phyloP scores from a whole-genome alignment of 164 flowering plant species.

The Nelumbo lutea region DNA sequence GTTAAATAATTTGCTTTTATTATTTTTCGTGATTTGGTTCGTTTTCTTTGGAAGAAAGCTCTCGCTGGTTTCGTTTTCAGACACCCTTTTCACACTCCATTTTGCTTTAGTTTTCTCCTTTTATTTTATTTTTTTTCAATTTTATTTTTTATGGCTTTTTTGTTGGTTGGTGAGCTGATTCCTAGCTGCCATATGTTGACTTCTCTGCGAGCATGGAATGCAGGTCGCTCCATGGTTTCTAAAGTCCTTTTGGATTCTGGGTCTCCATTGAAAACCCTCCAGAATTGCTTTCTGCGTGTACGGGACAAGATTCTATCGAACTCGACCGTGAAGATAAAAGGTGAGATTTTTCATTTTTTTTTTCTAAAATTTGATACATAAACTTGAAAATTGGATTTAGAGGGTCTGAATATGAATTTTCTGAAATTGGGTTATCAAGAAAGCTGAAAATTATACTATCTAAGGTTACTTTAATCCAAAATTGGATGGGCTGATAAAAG shows the following conservation, averaged over 20 bases:
- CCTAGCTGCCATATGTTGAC: constrained; percentile 1
- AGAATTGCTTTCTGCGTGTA: not conserved
- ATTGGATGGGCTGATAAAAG: no score
- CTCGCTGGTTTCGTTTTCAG: not conserved
- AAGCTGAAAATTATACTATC: not conserved
- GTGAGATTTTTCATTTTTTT: constrained; percentile 3
- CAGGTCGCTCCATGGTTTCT: not conserved
- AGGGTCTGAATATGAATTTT: not conserved
- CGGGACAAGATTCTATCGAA: not conserved
- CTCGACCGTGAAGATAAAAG: not conserved
- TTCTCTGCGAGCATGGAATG: not conserved
- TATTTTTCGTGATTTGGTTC: no score
- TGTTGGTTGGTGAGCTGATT: not conserved
- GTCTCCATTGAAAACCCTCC: not conserved
- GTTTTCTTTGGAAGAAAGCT: no score
- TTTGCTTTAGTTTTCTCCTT: not conserved
- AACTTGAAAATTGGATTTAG: not conserved
- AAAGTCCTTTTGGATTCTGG: not conserved
- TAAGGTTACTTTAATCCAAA: no score
- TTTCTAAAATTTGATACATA: not conserved
- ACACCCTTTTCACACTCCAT: constrained; percentile 4
- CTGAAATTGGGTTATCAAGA: not conserved
- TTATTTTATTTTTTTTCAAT: no score
- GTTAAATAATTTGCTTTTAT: no score
- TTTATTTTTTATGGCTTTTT: not conserved